A percentile compares a stretch with the other conserved stretches of the same genome.
Evolutionary conservation across 2,329 filamentous ascomycete species (phyloP).

Genomic region (Teratosphaeria destructans): DNA sequence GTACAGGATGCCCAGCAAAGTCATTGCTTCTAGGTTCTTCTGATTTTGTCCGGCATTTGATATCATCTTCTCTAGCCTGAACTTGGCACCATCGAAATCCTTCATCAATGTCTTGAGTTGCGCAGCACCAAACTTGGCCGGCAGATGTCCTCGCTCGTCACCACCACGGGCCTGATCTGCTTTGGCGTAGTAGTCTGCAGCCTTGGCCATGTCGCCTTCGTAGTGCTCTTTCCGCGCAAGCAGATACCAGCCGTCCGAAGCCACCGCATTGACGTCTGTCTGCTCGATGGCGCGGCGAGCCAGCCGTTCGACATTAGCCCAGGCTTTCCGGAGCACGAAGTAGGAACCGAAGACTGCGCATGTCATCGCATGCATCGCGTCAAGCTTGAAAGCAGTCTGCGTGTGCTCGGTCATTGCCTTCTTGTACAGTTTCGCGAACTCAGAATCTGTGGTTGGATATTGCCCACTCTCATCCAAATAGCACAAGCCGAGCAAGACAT

Average conservation of each 20-base stretch:
- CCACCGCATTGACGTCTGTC: conserved; percentile 91
- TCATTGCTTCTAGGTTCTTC: conserved; percentile 79
- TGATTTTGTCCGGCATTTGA: conserved; percentile 49
- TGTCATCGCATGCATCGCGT: conserved; percentile 81
- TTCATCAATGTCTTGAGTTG: conserved; percentile 78
- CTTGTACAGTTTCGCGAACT: conserved; percentile 78
- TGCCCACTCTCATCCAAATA: conserved; percentile 80
- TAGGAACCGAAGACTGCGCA: conserved; percentile 86
- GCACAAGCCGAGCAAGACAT: conserved; percentile 81
- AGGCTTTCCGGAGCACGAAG: conserved; percentile 73
- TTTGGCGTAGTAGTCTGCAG: conserved; percentile 76
- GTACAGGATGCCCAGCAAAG: conserved; percentile 78
- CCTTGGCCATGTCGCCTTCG: conserved; percentile 60
- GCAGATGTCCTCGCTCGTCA: conserved; percentile 79
- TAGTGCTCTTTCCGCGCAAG: conserved; percentile 87
- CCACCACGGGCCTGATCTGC: conserved; percentile 88
- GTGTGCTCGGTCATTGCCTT: conserved; percentile 92
- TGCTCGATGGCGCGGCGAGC: conserved; percentile 89
- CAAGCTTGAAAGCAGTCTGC: conserved; percentile 84
- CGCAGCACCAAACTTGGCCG: conserved; percentile 87
- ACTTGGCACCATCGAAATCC: conserved; percentile 84
- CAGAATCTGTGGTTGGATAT: conserved; percentile 70
- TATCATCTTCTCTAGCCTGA: conserved; percentile 86
- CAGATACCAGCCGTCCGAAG: conserved; percentile 95
- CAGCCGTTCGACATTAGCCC: conserved; percentile 71